These are phyloP conservation scores for Magnusiomyces magnusii DNA, from an alignment of 1,139 yeast species.

Conservation along the genomic window DNA sequence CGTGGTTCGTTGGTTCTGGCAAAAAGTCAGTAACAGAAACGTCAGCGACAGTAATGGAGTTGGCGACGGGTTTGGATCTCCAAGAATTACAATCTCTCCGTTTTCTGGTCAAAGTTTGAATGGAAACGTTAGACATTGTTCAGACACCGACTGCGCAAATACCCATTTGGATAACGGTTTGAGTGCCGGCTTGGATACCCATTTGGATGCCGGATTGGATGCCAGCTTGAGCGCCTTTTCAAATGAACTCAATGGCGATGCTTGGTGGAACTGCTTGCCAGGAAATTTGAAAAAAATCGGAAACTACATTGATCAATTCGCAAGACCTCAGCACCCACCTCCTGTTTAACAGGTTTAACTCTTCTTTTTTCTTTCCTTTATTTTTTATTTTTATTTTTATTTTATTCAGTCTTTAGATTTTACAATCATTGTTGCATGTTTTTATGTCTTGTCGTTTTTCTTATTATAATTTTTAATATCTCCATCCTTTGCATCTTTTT, in stretches of 20 bases:
- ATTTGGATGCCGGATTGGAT: no score
- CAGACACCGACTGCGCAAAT: no score
- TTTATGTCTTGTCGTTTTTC: not conserved
- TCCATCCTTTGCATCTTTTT: not conserved
- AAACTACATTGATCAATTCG: not conserved
- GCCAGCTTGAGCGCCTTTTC: no score
- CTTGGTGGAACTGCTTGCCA: not conserved
- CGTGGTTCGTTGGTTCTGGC: not conserved
- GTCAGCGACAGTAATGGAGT: not conserved
- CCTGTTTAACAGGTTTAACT: not conserved
- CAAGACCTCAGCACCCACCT: not conserved
- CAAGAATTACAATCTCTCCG: no score
- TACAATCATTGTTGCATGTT: not conserved
- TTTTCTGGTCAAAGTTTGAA: no score
- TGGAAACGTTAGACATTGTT: no score
- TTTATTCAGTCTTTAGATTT: not conserved
- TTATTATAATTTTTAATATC: no score
- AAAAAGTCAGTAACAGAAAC: not conserved
- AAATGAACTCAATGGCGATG: not conserved
- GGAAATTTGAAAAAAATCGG: not conserved
- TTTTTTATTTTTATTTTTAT: no score
- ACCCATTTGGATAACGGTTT: no score
- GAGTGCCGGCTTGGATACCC: no score
- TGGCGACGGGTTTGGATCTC: not conserved
- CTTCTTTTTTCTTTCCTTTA: not conserved